phyloP scores from a whole-genome alignment of 768 basidiomycete species.

The Dacryopinax primogenitus region DNA sequence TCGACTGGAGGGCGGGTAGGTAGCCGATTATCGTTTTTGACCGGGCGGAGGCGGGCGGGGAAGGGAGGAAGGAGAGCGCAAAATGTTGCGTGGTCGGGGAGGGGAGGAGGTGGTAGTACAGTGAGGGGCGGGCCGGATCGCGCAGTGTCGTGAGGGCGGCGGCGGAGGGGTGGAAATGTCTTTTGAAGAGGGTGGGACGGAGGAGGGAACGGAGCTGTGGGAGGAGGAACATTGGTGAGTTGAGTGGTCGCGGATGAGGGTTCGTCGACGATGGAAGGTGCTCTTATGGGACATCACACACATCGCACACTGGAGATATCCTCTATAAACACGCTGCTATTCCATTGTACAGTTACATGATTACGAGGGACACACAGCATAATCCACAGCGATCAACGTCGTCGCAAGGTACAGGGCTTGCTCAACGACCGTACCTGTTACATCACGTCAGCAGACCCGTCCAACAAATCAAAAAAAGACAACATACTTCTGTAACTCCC shows the following conservation, averaged over 20 bases:
- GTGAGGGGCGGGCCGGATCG: not conserved
- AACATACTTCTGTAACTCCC: conserved; percentile 89
- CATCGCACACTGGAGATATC: not conserved
- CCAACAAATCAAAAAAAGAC: not conserved
- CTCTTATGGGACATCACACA: not conserved
- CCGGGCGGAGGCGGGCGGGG: not conserved
- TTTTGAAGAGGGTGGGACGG: not conserved
- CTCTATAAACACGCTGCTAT: not conserved
- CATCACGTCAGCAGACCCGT: not conserved
- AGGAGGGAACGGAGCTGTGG: not conserved
- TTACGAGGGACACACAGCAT: not conserved
- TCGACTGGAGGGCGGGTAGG: not conserved
- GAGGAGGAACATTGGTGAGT: not conserved
- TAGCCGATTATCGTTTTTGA: not conserved
- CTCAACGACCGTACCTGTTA: conserved; percentile 6
- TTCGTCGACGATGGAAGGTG: not conserved
- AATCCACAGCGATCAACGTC: not conserved
- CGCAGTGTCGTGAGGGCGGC: not conserved
- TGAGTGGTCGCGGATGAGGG: not conserved
- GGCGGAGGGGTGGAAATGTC: not conserved
- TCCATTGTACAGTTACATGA: not conserved
- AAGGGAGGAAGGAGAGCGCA: conserved; percentile 2
- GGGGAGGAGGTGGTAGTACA: not conserved
- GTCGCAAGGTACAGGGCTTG: not conserved
- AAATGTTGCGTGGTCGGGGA: not conserved